These are phyloP conservation scores for Trifolium fragiferum DNA, from an alignment of 306 rosid genomes.

Conservation along the genomic window DNA sequence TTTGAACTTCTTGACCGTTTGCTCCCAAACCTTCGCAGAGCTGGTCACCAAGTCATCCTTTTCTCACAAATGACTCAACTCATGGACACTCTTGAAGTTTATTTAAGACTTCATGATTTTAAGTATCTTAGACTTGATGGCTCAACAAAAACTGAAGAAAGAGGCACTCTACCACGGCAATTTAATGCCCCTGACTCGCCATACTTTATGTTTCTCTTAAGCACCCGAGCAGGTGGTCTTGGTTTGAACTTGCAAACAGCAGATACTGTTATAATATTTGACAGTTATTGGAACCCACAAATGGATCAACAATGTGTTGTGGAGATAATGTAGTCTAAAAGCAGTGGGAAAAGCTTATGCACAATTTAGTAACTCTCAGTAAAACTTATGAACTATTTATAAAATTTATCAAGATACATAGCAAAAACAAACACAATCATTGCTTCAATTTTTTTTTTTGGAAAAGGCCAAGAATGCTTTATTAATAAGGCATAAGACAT, in stretches of 20 bases:
- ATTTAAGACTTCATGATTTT: constrained; percentile 81
- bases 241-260: constrained; percentile 98
- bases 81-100: constrained; percentile 88
- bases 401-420: no score
- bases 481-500: no score
- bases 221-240: constrained; percentile 99
- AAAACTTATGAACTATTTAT: no score
- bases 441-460: no score
- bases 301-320: constrained; percentile 99
- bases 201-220: constrained; percentile 92
- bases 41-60: constrained; percentile 94
- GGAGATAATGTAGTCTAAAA: no score
- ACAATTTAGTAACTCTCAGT: no score
- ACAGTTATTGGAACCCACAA: constrained; percentile 99
- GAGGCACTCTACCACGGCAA: constrained; percentile 73
- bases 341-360: no score
- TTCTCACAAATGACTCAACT: constrained; percentile 99
- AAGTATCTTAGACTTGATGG: constrained; percentile 96
- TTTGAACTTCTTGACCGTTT: constrained; percentile 98
- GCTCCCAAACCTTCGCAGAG: constrained; percentile 92
- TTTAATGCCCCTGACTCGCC: constrained; percentile 97
- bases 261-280: constrained; percentile 95
- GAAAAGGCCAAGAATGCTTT: no score
- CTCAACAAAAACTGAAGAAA: constrained; percentile 96
- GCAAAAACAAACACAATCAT: no score